Evolutionary conservation across 352 stramenopile species (phyloP), one percentile per base, ranked within the genome.

Genomic region (Phytopythium montanum): DNA sequence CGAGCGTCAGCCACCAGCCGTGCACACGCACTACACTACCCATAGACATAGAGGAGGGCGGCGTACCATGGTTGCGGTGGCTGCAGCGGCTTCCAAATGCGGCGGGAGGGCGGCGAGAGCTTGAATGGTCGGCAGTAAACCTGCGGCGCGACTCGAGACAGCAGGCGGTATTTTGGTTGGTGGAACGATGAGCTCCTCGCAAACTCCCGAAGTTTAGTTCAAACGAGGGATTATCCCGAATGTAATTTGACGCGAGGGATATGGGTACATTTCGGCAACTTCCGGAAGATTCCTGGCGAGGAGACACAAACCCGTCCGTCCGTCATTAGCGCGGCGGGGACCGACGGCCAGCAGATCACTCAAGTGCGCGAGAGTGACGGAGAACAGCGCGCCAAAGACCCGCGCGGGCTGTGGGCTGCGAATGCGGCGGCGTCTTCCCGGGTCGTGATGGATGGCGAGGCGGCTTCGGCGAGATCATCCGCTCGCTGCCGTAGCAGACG

Each of bases 221-320:
- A 34, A 18, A 25, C 0, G 3, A 29, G 4, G 7, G 7, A 50
- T 0, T n/a, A 38, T 59, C 53, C 53, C 53, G 53, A 50, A 59
- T 14, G 2, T 1, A 28, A 41, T 0, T 2, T 0, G 1, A 12
- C 1, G n/a, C 26, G 16, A 41, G 38, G 38, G 23, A 59, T 38
- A 59, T 59, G 38, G 53, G 21, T 59, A 59, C 53, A 52, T 16
- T 52, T 52, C 25, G 45, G 26, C 45, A 55, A 55, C 29, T 13
- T 6, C 0, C 26, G n/a, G 21, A 21, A 28, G 0, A 54, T 10
- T 38, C 21, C 42, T 38, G 33, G 12, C 33, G 6, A 12, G 12
- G 12, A n/a, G n/a, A n/a, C n/a, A n/a, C n/a, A n/a, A n/a, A n/a
- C n/a, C n/a, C n/a, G n/a, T n/a, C n/a, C n/a, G n/a, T 16, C 33